Evolutionary conservation across 106 monocot genomes (phyloP), one percentile per base, ranked within the genome.

Genomic region (Xerophyta viscosa): DNA sequence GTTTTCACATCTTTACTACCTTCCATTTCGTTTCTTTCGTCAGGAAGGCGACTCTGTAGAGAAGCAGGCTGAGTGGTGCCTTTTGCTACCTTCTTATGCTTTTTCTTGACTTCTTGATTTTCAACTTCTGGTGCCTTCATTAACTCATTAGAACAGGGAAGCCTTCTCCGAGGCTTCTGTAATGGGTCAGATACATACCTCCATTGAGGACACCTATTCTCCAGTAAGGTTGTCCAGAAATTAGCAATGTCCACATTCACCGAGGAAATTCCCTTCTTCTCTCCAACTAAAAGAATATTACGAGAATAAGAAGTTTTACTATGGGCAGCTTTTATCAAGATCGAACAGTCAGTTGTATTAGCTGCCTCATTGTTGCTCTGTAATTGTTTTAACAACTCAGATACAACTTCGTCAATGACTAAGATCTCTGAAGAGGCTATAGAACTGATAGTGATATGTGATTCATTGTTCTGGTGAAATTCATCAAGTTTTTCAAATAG

Each of bases 151-250:
- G 44, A 59, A 37, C 47, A 31, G 15, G 53, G 68, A 45, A 67
- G 58, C 48, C 74, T 83, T 62, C 77, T 78, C 2, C 83, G 69
- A 29, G 20, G 63, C 56, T 79, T 71, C 37, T 73, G 83, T 21
- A 67, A 68, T 57, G 55, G 50, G 6, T 58, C 71, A 60, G 67
- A 51, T 48, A 80, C 37, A 60, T 71, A 77, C 45, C 43, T 67
- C 92, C 92, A 92, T 1, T 61, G 67, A 27, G 73, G 76, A 67
- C 46, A 50, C 66, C 71, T 73, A 20, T 69, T 71, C 8, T 80
- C 74, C 29, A 92, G 57, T 28, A 92, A 63, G 42, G 50, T 61
- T 47, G 80, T 66, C 92, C 92, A 92, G 53, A 80, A 83, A 41
- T 27, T 49, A 12, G 76, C 46, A 8, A 53, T 61, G 50, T 87